A percentile compares a stretch with the other conserved stretches of the same genome.
These are phyloP conservation scores for Haematococcus lacustris DNA, from an alignment of 139 green algal species.

Conservation along the genomic window DNA sequence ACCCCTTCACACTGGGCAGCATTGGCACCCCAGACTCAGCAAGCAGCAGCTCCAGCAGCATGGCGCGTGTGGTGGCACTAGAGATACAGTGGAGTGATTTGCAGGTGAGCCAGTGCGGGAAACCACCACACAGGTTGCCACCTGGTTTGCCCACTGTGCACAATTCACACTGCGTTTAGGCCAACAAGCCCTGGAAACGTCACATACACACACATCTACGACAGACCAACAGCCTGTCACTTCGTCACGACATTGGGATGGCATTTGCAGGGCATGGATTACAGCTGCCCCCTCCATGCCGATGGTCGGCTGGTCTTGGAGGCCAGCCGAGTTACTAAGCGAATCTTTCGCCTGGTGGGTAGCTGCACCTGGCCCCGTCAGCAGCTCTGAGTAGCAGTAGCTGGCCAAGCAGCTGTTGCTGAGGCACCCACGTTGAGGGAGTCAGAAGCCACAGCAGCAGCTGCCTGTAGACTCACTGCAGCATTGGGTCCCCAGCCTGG, in stretches of 20 bases:
- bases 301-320: constrained; percentile 61
- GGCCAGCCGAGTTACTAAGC: constrained; percentile 35
- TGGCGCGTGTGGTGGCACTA: background rate
- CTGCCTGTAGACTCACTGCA: no score
- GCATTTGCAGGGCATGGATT: constrained; percentile 36
- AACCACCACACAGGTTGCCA: background rate
- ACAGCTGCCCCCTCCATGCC: constrained; percentile 41
- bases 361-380: no score
- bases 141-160: background rate
- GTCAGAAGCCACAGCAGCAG: no score
- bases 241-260: background rate
- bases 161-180: background rate
- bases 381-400: no score
- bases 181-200: background rate
- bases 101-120: background rate
- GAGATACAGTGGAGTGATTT: background rate
- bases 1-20: background rate
- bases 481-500: no score
- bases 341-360: constrained; percentile 52
- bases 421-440: no score
- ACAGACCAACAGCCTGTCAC: background rate
- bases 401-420: no score
- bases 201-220: background rate
- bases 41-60: background rate
- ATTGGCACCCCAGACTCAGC: background rate